phyloP scores from a whole-genome alignment of 352 stramenopile species.

The Globisporangium acanthophoron region DNA sequence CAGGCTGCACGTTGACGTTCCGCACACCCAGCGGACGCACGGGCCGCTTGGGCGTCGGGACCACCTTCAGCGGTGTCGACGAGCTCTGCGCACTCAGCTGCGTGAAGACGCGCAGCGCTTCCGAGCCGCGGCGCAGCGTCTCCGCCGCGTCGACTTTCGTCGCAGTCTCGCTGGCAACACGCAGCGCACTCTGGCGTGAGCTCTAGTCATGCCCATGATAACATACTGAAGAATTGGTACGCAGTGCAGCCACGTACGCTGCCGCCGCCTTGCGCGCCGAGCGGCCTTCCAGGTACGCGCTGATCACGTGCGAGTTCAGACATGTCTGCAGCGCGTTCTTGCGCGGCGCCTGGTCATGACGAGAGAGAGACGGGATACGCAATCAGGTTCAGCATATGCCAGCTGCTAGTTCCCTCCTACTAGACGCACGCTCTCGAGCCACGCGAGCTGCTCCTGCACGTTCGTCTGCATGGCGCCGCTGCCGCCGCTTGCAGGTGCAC shows the following conservation, averaged over 20 bases:
- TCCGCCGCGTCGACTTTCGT: slow-evolving; percentile 4
- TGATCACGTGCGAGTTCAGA: slow-evolving; percentile 77
- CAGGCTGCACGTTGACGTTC: background rate
- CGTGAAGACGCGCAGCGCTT: slow-evolving; percentile 21
- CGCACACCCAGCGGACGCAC: slow-evolving; percentile 1
- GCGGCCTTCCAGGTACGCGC: slow-evolving; percentile 56
- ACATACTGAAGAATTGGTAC: background rate
- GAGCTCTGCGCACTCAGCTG: slow-evolving; percentile 11
- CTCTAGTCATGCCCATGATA: too few relatives aligned
- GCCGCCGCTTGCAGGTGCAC: background rate
- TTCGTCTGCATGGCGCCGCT: slow-evolving; percentile 26
- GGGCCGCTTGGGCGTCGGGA: slow-evolving; percentile 25
- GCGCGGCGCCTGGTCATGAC: slow-evolving; percentile 16
- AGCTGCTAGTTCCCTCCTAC: background rate
- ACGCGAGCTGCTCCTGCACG: slow-evolving; percentile 57
- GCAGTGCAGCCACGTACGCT: slow-evolving; percentile 12
- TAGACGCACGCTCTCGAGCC: slow-evolving; percentile 39
- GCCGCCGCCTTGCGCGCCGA: slow-evolving; percentile 30
- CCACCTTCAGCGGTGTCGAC: slow-evolving; percentile 21
- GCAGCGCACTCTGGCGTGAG: slow-evolving; percentile 1
- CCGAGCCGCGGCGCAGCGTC: slow-evolving; percentile 36
- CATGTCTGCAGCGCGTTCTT: slow-evolving; percentile 59
- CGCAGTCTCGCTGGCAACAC: background rate
- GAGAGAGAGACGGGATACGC: background rate
- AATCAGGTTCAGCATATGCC: background rate